Conservation (phyloP, 495 filamentous ascomycete species). For the Bryoglossum gracile region DNA sequence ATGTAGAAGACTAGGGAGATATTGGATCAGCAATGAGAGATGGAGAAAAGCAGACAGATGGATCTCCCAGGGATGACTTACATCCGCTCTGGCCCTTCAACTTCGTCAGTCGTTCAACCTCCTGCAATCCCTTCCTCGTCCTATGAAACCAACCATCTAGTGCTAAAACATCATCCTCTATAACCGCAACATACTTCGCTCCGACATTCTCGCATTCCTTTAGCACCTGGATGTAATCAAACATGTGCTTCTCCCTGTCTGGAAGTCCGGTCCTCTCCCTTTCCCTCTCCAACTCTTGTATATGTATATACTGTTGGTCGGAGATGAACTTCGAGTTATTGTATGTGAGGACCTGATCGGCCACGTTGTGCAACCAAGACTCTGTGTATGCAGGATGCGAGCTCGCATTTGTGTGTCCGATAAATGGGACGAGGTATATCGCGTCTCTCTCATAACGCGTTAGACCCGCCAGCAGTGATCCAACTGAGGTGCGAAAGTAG, state of each 20-base stretch:
- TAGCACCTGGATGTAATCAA: conserved; percentile 43
- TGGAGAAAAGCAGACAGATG: no score
- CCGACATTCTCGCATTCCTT: conserved; percentile 36
- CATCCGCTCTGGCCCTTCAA: conserved; percentile 25
- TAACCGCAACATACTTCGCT: conserved; percentile 40
- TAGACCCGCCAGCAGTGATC: conserved; percentile 43
- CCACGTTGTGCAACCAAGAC: conserved; percentile 40
- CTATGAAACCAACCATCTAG: conserved; percentile 43
- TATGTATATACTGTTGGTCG: conserved; percentile 27
- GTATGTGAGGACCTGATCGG: conserved; percentile 43
- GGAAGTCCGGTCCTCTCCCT: conserved; percentile 33
- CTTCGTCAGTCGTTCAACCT: conserved; percentile 22
- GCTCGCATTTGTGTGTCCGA: conserved; percentile 41
- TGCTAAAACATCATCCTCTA: conserved; percentile 51
- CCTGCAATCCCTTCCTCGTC: conserved; percentile 33
- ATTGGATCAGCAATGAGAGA: neutral
- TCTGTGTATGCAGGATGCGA: conserved; percentile 43
- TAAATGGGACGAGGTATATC: conserved; percentile 44
- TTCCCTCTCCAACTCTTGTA: conserved; percentile 23
- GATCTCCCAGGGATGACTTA: conserved; percentile 18
- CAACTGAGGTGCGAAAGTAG: conserved; percentile 44
- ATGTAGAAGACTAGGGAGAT: conserved; percentile 40
- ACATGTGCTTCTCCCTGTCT: conserved; percentile 18
- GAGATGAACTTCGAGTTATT: conserved; percentile 22
- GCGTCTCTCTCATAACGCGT: conserved; percentile 36